phyloP scores from a whole-genome alignment of 2,329 filamentous ascomycete genomes.

The Venturia asperata region DNA sequence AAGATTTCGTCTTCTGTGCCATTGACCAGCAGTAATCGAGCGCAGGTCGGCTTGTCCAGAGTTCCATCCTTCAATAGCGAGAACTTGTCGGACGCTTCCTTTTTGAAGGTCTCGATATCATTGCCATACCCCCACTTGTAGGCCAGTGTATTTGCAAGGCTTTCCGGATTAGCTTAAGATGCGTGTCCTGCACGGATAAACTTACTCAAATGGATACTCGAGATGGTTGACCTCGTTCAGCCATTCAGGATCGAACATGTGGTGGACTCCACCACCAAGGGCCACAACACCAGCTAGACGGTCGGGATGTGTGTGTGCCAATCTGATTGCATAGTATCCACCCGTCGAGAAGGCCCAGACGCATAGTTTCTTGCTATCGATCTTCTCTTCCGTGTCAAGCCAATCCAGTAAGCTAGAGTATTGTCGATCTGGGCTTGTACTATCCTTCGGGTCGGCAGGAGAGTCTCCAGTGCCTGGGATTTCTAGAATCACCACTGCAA shows the following conservation, averaged over 20 bases:
- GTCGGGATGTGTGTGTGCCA: conserved; percentile 51
- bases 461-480: conserved; percentile 54
- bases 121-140: conserved; percentile 41
- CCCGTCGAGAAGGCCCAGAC: conserved; percentile 54
- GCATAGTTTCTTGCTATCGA: conserved; percentile 44
- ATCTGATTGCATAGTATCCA: conserved; percentile 51
- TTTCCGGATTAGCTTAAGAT: conserved; percentile 16
- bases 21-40: conserved; percentile 49
- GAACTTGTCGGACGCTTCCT: conserved; percentile 43
- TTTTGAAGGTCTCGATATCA: conserved; percentile 39
- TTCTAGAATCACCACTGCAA: conserved; percentile 47
- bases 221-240: conserved; percentile 48
- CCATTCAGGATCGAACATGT: conserved; percentile 52
- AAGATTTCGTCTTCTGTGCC: conserved; percentile 55
- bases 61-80: conserved; percentile 50
- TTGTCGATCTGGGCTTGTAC: conserved; percentile 45
- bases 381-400: conserved; percentile 40
- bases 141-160: conserved; percentile 42
- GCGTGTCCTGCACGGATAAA: neutral
- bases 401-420: conserved; percentile 50
- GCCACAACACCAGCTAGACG: conserved; percentile 46
- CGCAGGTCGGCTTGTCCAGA: conserved; percentile 43
- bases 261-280: conserved; percentile 50
- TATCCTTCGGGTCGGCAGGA: conserved; percentile 42
- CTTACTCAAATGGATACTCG: conserved; percentile 53